Evolutionary conservation across 352 stramenopile species (phyloP).

Genomic region (Phytophthora quininea): DNA sequence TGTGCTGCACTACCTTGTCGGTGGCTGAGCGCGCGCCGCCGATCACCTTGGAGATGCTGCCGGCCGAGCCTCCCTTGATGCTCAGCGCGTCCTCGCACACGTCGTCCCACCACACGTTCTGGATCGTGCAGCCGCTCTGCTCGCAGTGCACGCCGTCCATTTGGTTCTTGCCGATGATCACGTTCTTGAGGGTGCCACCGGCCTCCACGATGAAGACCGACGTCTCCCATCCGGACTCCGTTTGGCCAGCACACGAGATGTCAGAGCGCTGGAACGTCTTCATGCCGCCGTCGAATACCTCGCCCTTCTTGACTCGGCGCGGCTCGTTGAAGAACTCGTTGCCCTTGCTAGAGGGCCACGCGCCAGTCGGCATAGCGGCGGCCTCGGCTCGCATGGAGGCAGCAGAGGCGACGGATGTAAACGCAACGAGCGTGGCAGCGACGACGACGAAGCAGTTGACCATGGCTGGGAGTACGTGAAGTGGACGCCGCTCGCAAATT

Average conservation of each 20-base stretch:
- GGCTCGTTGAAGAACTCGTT: conserved; percentile 26
- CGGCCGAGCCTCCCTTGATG: neutral
- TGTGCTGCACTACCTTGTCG: conserved; percentile 2
- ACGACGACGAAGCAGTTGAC: conserved; percentile 28
- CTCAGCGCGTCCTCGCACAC: conserved; percentile 4
- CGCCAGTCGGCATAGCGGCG: conserved; percentile 22
- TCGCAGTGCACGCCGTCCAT: conserved; percentile 4
- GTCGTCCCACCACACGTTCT: conserved; percentile 3
- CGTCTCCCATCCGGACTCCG: conserved; percentile 20
- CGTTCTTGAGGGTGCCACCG: neutral
- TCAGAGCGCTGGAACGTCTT: conserved; percentile 59
- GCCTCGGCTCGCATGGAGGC: conserved; percentile 30
- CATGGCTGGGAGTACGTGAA: conserved; percentile 16
- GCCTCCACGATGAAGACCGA: conserved; percentile 20
- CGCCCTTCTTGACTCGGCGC: conserved; percentile 12
- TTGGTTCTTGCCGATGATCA: conserved; percentile 1
- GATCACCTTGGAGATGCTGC: conserved; percentile 1
- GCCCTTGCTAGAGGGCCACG: conserved; percentile 29
- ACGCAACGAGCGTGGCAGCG: conserved; percentile 13
- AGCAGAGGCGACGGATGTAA: conserved; percentile 20
- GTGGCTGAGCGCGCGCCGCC: neutral
- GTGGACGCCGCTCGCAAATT: conserved; percentile 15
- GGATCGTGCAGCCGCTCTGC: conserved; percentile 1
- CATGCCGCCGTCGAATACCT: conserved; percentile 16
- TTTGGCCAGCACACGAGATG: conserved; percentile 36